Base-by-base conservation (phyloP, 164 flowering plant species). In the Berberis thunbergii region DNA sequence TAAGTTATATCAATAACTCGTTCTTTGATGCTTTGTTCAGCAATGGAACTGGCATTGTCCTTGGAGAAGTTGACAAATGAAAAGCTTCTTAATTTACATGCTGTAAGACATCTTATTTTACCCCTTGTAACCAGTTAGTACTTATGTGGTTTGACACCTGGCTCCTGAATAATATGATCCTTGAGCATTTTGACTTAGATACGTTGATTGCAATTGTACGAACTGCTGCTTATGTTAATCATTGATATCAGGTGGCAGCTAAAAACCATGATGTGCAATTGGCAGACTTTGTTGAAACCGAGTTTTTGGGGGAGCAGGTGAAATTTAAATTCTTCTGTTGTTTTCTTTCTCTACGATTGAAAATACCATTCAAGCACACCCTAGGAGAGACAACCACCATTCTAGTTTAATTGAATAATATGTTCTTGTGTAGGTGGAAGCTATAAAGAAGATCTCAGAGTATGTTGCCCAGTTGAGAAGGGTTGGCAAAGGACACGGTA, bases 401-500 rank as follows among this genome's bases (percentile, higher is more conserved):
- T 26, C 26, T 26, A 26, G 26, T 26, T 26, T 26, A 26, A 26
- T 26, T 26, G 26, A 26, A 26, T 26, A 26, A 26, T 26, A 26
- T 26, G 26, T 26, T 26, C 26, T 26, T 26, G 26, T 26, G 6
- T 57, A 94, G 99, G 95, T 89, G 66, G 96, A 86, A 59, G 78
- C 96, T 42, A 88, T 91, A 40, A 89, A 91, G 70, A 83, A 84
- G 69, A 89, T 91, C 38, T 75, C 99, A 0, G 99, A 91, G 60
- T 94, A 81, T 77, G 96, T 94, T 69, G 88, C 95, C 59, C 99
- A 91, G 77, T 77, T 94, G 67, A 84, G 99, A 70, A 82, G 93
- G 74, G 85, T 94, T 6, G 96, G 97, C 72, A 86, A 91, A 73
- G 99, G 97, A 64, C 97, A 94, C 63, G 98, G 97, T 94, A 85